These are phyloP conservation scores for Raffaelea ambrosiae DNA, from an alignment of 2,329 filamentous ascomycete genomes.

Conservation along the genomic window DNA sequence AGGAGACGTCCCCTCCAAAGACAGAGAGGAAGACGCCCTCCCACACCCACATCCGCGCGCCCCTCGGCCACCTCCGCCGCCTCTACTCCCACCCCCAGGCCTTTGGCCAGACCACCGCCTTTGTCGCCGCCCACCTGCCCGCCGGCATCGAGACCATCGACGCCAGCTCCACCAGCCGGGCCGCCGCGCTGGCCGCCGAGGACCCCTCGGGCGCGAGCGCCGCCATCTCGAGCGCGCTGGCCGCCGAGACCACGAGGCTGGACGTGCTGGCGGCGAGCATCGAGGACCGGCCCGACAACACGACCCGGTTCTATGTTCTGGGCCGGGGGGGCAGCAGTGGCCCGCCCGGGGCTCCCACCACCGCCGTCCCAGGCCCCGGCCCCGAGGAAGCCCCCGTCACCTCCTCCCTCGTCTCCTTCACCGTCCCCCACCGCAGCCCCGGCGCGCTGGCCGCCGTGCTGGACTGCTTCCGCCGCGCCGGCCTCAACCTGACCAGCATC, in stretches of 20 bases:
- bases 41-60: too few species aligned
- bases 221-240: constrained; percentile 69
- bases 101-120: constrained; percentile 69
- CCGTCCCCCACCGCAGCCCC: constrained; percentile 64
- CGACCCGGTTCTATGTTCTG: constrained; percentile 70
- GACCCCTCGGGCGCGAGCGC: constrained; percentile 53
- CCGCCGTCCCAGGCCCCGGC: neutral
- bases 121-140: constrained; percentile 57
- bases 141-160: constrained; percentile 71
- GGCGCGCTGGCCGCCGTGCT: constrained; percentile 80
- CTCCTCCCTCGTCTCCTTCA: constrained; percentile 80
- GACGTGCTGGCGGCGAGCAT: constrained; percentile 62
- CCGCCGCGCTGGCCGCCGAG: constrained; percentile 65
- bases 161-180: constrained; percentile 75
- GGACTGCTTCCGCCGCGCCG: constrained; percentile 63
- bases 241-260: constrained; percentile 59
- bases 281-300: constrained; percentile 67
- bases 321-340: constrained; percentile 17
- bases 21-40: too few species aligned
- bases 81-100: constrained; percentile 94
- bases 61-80: constrained; percentile 57
- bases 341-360: too few species aligned
- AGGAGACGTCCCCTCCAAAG: constrained; percentile 28
- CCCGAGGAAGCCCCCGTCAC: constrained; percentile 13
- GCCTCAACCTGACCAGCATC: constrained; percentile 82